Conservation (phyloP, 805 yeast genomes). For the Suhomyces emberorum region DNA sequence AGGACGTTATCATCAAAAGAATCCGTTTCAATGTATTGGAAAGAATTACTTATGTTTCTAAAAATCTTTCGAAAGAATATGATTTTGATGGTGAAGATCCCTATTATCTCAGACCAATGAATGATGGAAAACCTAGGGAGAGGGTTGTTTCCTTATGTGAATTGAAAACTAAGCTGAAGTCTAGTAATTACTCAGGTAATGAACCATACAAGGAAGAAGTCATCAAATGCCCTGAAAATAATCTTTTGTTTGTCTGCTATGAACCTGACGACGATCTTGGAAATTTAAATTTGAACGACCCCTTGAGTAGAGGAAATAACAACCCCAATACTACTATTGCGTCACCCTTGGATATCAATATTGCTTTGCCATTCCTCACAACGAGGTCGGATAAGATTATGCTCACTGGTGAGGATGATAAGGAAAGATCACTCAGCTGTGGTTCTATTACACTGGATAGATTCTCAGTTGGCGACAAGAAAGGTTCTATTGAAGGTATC, state of each 20-base stretch:
- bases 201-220: conserved; percentile 60
- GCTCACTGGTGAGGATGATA: conserved; percentile 17
- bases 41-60: conserved; percentile 59
- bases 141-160: conserved; percentile 59
- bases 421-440: conserved; percentile 2
- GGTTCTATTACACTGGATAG: not conserved
- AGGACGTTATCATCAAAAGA: conserved; percentile 59
- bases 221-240: conserved; percentile 56
- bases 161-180: conserved; percentile 50
- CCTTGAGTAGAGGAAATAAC: conserved; percentile 3
- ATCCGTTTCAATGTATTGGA: conserved; percentile 66
- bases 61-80: conserved; percentile 48
- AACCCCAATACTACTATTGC: conserved; percentile 28
- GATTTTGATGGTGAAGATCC: conserved; percentile 45
- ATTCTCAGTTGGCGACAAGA: not conserved
- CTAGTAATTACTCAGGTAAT: conserved; percentile 25
- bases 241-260: conserved; percentile 56
- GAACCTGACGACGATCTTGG: conserved; percentile 23
- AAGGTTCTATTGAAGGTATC: not conserved
- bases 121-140: conserved; percentile 32
- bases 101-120: conserved; percentile 6
- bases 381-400: conserved; percentile 32
- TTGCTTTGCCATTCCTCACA: conserved; percentile 43
- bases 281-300: conserved; percentile 14
- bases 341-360: conserved; percentile 41